Percentiles rank a stretch among this genome's conserved stretches.
Conservation (phyloP, 768 basidiomycete genomes). For the Suillus luteus region DNA sequence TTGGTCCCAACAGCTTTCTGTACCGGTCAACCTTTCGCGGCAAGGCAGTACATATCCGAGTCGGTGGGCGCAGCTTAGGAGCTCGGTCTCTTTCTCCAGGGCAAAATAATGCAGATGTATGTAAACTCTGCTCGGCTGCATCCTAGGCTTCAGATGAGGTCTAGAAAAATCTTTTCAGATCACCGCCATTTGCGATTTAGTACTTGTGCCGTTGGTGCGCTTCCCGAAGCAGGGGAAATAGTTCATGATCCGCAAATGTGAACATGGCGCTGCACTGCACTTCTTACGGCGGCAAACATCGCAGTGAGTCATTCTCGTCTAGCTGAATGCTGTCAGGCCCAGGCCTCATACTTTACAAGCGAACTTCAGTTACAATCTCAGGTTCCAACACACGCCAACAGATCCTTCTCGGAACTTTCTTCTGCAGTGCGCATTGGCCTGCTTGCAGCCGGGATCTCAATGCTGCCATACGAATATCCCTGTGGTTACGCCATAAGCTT, state of each 20-base stretch:
- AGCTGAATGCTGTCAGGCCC: background rate
- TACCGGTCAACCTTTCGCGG: background rate
- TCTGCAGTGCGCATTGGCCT: background rate
- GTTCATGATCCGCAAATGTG: slow-evolving; percentile 4
- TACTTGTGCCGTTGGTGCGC: background rate
- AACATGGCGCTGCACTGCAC: background rate
- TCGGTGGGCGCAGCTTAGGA: background rate
- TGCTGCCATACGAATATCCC: background rate
- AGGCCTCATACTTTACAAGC: background rate
- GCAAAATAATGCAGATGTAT: slow-evolving; percentile 2
- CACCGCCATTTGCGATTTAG: background rate
- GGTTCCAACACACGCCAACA: background rate
- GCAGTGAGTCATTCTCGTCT: slow-evolving; percentile 1
- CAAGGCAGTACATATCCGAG: background rate
- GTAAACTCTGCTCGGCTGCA: slow-evolving; percentile 9
- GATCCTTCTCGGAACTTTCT: background rate
- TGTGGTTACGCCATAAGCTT: background rate
- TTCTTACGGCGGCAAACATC: background rate
- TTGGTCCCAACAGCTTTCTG: background rate
- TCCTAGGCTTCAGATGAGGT: slow-evolving; percentile 1
- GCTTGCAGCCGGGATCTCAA: background rate
- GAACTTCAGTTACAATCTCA: background rate
- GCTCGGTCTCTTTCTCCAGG: background rate
- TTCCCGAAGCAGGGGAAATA: background rate
- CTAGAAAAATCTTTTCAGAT: slow-evolving; percentile 3